Percentiles rank a stretch among this genome's conserved stretches.
phyloP scores from a whole-genome alignment of 495 filamentous ascomycete genomes.

The Aspergillus ostianus region DNA sequence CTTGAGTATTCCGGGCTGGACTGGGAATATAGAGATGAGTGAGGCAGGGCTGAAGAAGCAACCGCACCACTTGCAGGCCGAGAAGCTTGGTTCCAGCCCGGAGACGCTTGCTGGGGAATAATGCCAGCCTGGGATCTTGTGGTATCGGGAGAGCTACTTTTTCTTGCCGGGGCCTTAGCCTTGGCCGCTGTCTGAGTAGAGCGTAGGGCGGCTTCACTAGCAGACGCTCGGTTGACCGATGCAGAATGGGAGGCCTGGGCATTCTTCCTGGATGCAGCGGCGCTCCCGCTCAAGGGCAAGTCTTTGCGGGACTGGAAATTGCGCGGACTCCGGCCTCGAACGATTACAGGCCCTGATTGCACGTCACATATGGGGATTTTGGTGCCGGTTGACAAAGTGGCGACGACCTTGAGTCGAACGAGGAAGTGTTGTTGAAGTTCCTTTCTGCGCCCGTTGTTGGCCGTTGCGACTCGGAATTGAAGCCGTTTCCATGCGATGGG shows the following conservation, averaged over 20 bases:
- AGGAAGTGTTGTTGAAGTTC: constrained; percentile 83
- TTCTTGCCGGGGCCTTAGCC: constrained; percentile 43
- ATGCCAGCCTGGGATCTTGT: constrained; percentile 37
- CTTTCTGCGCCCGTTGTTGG: constrained; percentile 74
- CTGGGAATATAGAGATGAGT: constrained; percentile 49
- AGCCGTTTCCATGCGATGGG: constrained; percentile 87
- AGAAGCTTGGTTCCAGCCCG: constrained; percentile 42
- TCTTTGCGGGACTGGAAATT: constrained; percentile 80
- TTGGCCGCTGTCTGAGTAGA: constrained; percentile 53
- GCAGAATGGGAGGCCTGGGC: constrained; percentile 34
- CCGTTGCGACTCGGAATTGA: constrained; percentile 90
- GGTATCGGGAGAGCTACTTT: constrained; percentile 43
- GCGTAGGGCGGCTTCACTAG: constrained; percentile 44
- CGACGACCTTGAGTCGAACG: constrained; percentile 69
- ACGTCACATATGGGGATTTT: constrained; percentile 69
- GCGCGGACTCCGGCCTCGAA: constrained; percentile 72
- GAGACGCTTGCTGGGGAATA: constrained; percentile 34
- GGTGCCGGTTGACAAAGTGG: constrained; percentile 64
- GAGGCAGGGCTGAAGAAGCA: constrained; percentile 30
- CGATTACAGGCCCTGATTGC: constrained; percentile 72
- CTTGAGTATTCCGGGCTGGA: constrained; percentile 54
- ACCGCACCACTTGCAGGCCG: constrained; percentile 27
- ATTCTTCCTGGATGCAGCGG: constrained; percentile 62
- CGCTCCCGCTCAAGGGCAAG: constrained; percentile 68
- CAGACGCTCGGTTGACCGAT: constrained; percentile 45